phyloP scores from a whole-genome alignment of 305 asterid genomes.

The Solanum aculeatissimum region DNA sequence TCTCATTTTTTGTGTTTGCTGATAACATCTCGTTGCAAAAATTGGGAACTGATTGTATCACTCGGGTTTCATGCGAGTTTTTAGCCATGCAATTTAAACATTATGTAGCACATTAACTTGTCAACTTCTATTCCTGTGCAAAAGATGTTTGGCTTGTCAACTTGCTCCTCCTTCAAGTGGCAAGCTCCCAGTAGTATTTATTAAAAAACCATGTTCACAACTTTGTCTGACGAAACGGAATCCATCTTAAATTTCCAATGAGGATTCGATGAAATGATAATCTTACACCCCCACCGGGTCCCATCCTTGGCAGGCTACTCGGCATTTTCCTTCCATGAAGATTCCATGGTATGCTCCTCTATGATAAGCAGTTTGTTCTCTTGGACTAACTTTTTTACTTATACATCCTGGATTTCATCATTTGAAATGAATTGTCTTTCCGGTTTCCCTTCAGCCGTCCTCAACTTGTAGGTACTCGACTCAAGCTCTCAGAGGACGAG shows the following conservation, averaged over 20 bases:
- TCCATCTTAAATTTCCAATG: background rate
- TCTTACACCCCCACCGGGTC: too few relatives aligned
- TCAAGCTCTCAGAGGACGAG: slow-evolving; percentile 17
- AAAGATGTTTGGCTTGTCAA: background rate
- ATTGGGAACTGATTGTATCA: background rate
- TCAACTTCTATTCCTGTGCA: background rate
- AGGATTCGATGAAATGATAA: background rate
- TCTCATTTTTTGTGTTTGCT: background rate
- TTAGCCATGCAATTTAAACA: background rate
- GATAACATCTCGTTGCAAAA: background rate
- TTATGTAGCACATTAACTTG: background rate
- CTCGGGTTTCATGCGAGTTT: background rate
- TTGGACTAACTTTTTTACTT: background rate
- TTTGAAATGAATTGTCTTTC: background rate
- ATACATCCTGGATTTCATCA: background rate
- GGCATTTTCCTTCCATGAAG: background rate
- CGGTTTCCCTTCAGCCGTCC: slow-evolving; percentile 1
- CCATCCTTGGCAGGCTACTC: background rate
- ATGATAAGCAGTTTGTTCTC: background rate
- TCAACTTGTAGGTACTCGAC: slow-evolving; percentile 36
- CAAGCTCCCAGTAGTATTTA: background rate
- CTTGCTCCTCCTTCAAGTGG: background rate
- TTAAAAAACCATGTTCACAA: background rate
- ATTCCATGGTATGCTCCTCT: slow-evolving; percentile 1
- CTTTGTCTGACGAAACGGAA: background rate